Evolutionary conservation across 257 asterid genomes (phyloP).

Genomic region (Leonotis leonurus): DNA sequence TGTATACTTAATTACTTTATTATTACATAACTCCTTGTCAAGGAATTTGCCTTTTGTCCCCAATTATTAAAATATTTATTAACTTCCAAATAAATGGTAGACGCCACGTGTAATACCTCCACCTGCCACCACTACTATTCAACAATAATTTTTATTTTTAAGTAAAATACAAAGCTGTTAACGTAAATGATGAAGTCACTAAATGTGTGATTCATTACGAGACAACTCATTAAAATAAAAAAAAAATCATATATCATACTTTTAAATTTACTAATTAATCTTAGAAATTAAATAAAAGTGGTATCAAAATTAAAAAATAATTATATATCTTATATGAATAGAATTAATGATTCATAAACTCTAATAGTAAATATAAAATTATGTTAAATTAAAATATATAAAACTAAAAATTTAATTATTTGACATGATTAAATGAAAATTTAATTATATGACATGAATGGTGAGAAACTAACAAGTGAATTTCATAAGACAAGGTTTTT

Average conservation of each 20-base stretch:
- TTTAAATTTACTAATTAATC: not conserved
- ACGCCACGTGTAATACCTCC: constrained; percentile 1
- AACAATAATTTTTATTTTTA: too few relatives aligned
- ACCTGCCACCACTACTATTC: not conserved
- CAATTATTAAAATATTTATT: not conserved
- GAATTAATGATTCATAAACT: too few relatives aligned
- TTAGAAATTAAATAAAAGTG: too few relatives aligned
- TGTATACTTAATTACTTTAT: constrained; percentile 14
- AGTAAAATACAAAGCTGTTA: not conserved
- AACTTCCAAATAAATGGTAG: not conserved
- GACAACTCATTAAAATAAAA: constrained; percentile 9
- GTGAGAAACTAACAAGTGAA: too few relatives aligned
- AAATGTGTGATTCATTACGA: not conserved
- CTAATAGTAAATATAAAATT: too few relatives aligned
- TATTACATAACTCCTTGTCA: not conserved
- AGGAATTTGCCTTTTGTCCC: not conserved
- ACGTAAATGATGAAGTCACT: not conserved
- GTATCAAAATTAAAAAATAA: too few relatives aligned
- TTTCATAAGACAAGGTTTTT: too few relatives aligned
- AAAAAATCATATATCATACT: not conserved
- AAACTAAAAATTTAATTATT: too few relatives aligned
- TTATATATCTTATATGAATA: too few relatives aligned
- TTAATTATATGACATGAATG: too few relatives aligned
- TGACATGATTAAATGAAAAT: too few relatives aligned
- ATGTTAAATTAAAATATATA: too few relatives aligned